Base-by-base conservation (phyloP, 2,329 filamentous ascomycete species). In the Cladobotryum protrusum region DNA sequence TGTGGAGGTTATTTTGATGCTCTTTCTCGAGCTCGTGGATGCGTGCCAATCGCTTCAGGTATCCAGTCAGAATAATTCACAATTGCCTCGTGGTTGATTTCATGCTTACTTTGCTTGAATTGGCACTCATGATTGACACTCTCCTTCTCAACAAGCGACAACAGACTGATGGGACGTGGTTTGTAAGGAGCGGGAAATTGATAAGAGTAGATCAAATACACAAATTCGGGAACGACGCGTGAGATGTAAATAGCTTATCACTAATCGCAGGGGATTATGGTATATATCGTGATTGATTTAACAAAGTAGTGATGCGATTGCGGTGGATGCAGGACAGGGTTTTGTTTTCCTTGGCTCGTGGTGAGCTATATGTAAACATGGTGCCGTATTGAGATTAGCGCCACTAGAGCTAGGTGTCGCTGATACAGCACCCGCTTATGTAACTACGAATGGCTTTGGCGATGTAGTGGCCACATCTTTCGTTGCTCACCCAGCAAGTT, bases 1-100 rank as follows among this genome's bases (percentile, higher is more conserved):
- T 75, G 57, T 85, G 82, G 48, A 79, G 68, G 56, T 77, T 79
- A 52, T 78, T 76, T 57, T 86, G 81, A 64, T 91, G 88, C 59
- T 80, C 80, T 53, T 86, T 70, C 63, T 95, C 88, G 47, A 90
- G 76, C 19, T 75, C 67, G 55, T 78, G 76, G 34, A 79, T 69
- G 24, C 65, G 66, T 52, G 72, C 66, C 50, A 66, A 63, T 51
- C 70, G 72, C 77, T 81, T 45, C 32, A 19, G 34, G 15, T 43
- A 40, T 47, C 19, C 32, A 8, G 45, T 56, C 39, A 55, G 55
- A 40, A 46, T 37, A 40, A 37, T 17, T 29, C 24, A 24, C 17
- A 32, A 40, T 36, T 34, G 44, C 15, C 46, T 47, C 56, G 46
- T 29, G 24, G 11, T 29, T 29, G 24, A 29, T 29, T 29, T 29